A percentile compares a stretch with the other conserved stretches of the same genome.
Evolutionary conservation across 2,329 filamentous ascomycete genomes (phyloP).

Genomic region (Daldinia sp.): DNA sequence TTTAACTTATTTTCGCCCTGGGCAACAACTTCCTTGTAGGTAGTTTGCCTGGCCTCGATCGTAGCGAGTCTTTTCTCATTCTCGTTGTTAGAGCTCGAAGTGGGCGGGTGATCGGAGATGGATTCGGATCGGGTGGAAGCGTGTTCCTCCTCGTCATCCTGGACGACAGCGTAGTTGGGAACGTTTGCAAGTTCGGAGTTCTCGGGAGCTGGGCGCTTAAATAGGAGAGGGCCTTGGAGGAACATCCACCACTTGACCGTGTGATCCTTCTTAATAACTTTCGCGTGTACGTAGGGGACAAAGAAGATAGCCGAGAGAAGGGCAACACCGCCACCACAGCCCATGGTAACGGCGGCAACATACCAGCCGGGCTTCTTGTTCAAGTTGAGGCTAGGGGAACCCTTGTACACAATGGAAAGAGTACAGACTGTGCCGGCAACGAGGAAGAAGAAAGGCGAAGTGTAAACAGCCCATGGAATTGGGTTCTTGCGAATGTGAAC

Average conservation of each 20-base stretch:
- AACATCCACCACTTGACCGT: slow-evolving; percentile 73
- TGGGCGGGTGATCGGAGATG: slow-evolving; percentile 47
- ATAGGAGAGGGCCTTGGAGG: slow-evolving; percentile 72
- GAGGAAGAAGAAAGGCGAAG: slow-evolving; percentile 81
- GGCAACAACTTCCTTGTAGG: slow-evolving; percentile 72
- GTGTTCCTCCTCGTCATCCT: slow-evolving; percentile 68
- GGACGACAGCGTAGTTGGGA: slow-evolving; percentile 82
- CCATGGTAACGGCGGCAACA: slow-evolving; percentile 74
- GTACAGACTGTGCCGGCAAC: slow-evolving; percentile 80
- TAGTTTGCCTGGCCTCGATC: slow-evolving; percentile 63
- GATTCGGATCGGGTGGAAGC: slow-evolving; percentile 51
- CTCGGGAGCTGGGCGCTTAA: slow-evolving; percentile 67
- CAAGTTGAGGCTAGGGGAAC: slow-evolving; percentile 75
- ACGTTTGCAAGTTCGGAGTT: slow-evolving; percentile 68
- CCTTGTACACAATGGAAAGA: slow-evolving; percentile 84
- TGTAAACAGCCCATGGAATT: slow-evolving; percentile 78
- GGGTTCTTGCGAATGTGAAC: slow-evolving; percentile 80
- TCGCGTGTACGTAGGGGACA: slow-evolving; percentile 75
- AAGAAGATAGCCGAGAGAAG: slow-evolving; percentile 76
- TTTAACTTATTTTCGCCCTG: slow-evolving; percentile 70
- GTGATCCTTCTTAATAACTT: slow-evolving; percentile 76
- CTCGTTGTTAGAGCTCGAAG: slow-evolving; percentile 48
- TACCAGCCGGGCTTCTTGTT: slow-evolving; percentile 76
- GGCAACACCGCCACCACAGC: slow-evolving; percentile 70
- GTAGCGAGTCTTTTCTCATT: slow-evolving; percentile 60